Evolutionary conservation across 2,329 filamentous ascomycete species (phyloP), one percentile per base, ranked within the genome.

Genomic region (Phyllosticta paracitricarpa): DNA sequence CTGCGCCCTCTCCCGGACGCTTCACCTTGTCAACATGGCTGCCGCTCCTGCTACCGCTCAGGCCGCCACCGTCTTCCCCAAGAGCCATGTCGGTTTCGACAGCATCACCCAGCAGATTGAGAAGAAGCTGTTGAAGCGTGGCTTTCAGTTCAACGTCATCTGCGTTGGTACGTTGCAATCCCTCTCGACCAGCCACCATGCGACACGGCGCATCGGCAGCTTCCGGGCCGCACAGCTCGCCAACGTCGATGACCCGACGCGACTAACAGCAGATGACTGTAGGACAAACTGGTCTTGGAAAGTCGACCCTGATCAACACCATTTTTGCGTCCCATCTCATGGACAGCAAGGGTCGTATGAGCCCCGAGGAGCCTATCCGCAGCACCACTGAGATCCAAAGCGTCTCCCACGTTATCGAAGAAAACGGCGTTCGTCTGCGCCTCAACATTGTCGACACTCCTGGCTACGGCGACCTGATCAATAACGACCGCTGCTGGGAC

Each of bases 401-500:
- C 59, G 93, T 94, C 67, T 97, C 94, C 66, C 94, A 99, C 81
- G 91, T 97, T 77, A 97, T 99, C 74, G 94, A 99, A 83, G 94
- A 99, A 82, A 99, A 99, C 76, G 94, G 94, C 69, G 94, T 99
- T 69, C 92, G 94, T 74, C 87, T 99, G 72, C 86, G 94, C 71
- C 83, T 99, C 73, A 99, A 97, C 85, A 99, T 99, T 73, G 94
- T 99, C 72, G 94, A 99, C 76, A 99, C 94, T 66, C 94, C 94
- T 66, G 94, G 94, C 66, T 99, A 99, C 73, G 94, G 94, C 73
- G 94, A 99, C 73, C 86, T 97, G 74, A 94, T 99, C 78, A 99
- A 99, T 85, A 99, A 99, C 78, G 94, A 99, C 81, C 89, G 94
- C 84, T 99, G 94, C 87, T 99, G 94, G 94, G 94, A 99, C 75